Conservation (phyloP, 371 early-diverging fungal genomes). For the Furculomyces boomerangus region DNA sequence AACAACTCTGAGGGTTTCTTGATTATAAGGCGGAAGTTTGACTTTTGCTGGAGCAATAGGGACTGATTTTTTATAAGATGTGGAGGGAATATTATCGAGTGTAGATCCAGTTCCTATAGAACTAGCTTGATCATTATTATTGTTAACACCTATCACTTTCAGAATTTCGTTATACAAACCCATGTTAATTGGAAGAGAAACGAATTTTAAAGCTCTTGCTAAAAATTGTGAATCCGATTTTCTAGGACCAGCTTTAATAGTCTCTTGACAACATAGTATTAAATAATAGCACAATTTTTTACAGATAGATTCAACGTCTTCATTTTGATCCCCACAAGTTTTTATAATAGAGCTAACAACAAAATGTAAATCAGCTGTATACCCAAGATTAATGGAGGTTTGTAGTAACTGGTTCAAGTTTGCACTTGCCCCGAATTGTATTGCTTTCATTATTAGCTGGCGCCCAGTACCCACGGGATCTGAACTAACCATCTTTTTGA, state of each 20-base stretch:
- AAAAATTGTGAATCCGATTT: background rate
- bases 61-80: too few species aligned
- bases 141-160: too few species aligned
- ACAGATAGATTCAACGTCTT: background rate
- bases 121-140: too few species aligned
- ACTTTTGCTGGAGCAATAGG: too few species aligned
- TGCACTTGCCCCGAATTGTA: background rate
- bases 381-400: background rate
- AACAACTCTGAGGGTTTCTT: too few species aligned
- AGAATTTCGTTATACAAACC: too few species aligned
- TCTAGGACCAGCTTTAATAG: background rate
- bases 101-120: too few species aligned
- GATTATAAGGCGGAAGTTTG: too few species aligned
- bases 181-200: background rate
- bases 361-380: background rate
- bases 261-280: background rate
- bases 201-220: background rate
- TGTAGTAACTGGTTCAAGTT: background rate
- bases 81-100: too few species aligned
- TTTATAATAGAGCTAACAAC: background rate
- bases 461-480: background rate
- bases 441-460: background rate
- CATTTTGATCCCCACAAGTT: too few species aligned
- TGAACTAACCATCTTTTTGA: background rate
- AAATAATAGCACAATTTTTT: background rate